Evolutionary conservation across 2,329 filamentous ascomycete species (phyloP), one percentile per base, ranked within the genome.

Genomic region (Talaromyces marneffei): DNA sequence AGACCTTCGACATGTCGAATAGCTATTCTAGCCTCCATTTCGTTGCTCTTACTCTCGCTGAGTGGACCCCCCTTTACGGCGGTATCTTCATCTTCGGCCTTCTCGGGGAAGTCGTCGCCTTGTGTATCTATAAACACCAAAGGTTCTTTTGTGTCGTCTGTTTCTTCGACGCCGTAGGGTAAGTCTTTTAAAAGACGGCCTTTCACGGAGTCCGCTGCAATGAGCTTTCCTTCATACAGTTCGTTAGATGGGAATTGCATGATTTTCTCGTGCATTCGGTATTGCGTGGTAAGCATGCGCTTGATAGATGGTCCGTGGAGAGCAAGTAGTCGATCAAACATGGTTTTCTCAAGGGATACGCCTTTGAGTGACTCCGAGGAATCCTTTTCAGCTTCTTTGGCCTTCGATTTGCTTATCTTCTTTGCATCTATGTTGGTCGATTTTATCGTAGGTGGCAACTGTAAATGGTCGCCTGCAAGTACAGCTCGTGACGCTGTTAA

Each of bases 111-210:
- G 69, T 95, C 90, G 0, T 92, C 94, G 9, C 94, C 94, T 74
- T 97, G 94, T 0, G 94, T 99, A 71, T 99, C 94, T 73, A 91
- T 95, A 75, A 97, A 97, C 9, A 99, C 85, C 2, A 99, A 77
- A 0, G 94, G 90, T 74, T 96, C 91, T 53, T 77, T 83, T 0
- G 93, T 97, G 69, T 99, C 91, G 65, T 97, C 94, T 0, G 85
- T 92, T 57, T 90, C 87, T 62, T 85, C 71, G 0, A 97, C 87
- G 9, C 85, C 85, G 71, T 96, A 96, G 0, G 87, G 85, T 4
- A 99, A 75, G 65, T 92, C 89, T 57, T 81, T 88, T 8, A 99
- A 82, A 6, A 97, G 77, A 16, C 92, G 85, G 4, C 77, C 78
- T 72, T 88, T 89, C 64, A 97, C 94, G 0, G 81, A 80, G 4